Conservation (phyloP, 129 eudicot species). For the Calendula officinalis region DNA sequence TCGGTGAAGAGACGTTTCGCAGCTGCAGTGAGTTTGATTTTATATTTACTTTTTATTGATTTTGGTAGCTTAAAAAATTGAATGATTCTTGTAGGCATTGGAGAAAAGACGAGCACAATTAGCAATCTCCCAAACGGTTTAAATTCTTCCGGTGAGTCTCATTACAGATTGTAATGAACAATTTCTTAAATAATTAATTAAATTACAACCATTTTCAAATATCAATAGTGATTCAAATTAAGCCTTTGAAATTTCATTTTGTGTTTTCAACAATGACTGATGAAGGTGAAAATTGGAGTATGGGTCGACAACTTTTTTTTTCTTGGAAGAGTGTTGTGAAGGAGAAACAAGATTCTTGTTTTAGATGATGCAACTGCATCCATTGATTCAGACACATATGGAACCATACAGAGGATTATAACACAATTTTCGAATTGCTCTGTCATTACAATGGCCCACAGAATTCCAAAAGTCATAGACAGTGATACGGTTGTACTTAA, state of each 20-base stretch:
- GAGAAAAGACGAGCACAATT: constrained; percentile 61
- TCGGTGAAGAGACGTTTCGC: no score
- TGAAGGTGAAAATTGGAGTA: constrained; percentile 73
- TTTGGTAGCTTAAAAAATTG: no score
- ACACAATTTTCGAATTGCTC: constrained; percentile 47
- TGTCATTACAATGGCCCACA: constrained; percentile 57
- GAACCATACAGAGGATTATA: constrained; percentile 50
- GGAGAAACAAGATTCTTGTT: constrained; percentile 47
- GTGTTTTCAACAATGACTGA: constrained; percentile 11
- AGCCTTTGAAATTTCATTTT: background rate
- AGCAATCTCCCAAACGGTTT: constrained; percentile 53
- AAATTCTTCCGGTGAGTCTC: constrained; percentile 58
- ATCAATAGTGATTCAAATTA: no score
- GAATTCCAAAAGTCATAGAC: constrained; percentile 64
- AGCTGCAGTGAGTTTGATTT: no score
- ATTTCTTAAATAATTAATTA: no score
- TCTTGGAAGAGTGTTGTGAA: constrained; percentile 57
- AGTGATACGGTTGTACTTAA: constrained; percentile 71
- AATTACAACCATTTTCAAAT: no score
- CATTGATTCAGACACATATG: constrained; percentile 60
- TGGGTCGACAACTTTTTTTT: constrained; percentile 69
- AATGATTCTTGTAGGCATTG: no score
- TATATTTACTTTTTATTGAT: no score
- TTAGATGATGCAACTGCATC: constrained; percentile 91
- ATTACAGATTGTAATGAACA: background rate